Conservation (phyloP, 495 filamentous ascomycete genomes). For the Trichoderma gamsii region DNA sequence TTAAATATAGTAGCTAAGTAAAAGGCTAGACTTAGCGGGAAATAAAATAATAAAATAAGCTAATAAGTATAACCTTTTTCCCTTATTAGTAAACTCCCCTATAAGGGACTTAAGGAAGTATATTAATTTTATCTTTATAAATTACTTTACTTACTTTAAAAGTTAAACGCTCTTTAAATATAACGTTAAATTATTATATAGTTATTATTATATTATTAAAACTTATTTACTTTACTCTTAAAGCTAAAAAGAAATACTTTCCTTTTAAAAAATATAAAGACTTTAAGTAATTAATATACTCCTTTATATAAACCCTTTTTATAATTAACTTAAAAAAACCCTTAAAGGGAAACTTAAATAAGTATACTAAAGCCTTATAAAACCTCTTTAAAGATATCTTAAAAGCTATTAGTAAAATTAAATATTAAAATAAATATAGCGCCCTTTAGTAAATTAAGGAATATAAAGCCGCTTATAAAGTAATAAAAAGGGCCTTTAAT, state of each 20-base stretch:
- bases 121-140: not conserved
- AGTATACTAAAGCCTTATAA: not conserved
- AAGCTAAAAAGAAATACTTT: not conserved
- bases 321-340: conserved; percentile 14
- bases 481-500: not conserved
- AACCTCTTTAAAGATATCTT: not conserved
- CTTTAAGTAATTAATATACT: conserved; percentile 19
- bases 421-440: not conserved
- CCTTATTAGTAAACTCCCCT: not conserved
- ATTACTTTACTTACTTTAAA: not conserved
- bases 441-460: not conserved
- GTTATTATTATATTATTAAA: not conserved
- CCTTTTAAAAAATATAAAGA: not conserved
- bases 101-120: not conserved
- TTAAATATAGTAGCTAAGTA: not conserved
- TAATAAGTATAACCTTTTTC: not conserved
- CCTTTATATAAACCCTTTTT: not conserved
- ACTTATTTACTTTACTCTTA: not conserved
- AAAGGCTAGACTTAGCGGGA: not conserved
- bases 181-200: not conserved
- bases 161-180: not conserved
- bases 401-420: not conserved
- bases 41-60: not conserved
- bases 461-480: not conserved
- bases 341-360: not conserved